Base-by-base conservation (phyloP, 805 yeast species). In the Priceomyces fermenticarens region DNA sequence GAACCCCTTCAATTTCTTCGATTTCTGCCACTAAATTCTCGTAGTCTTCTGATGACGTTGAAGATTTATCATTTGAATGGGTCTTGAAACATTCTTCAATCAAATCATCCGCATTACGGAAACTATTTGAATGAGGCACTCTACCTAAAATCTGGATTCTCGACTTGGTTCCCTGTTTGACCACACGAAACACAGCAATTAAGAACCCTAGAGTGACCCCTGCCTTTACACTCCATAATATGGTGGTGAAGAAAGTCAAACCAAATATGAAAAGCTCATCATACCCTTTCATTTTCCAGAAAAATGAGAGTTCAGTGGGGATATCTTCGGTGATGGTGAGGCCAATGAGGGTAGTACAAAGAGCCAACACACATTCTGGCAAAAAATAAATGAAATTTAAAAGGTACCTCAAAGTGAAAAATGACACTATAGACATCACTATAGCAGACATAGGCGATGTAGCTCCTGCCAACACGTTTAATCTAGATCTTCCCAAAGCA, bases 121-220 rank as follows among this genome's bases (percentile, higher is more conserved):
- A 86, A 4, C 72, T 72, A 35, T 72, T 67, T 3, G 55, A 47
- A 31, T 53, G 41, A 6, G 70, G 67, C 15, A 57, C 50, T 42
- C 93, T 70, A 2, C 89, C 88, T 46, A 88, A 66, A 36, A 90
- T 85, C 58, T 88, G 96, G 44, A 89, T 87, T 47, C 95, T 72
- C 2, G 96, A 89, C 41, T 76, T 71, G 0, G 96, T 81, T 1
- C 95, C 82, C 55, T 87, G 88, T 48, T 79, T 84, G 25, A 89
- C 76, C 11, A 65, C 53, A 12, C 69, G 43, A 9, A 64, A 49
- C 14, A 67, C 55, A 0, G 73, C 67, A 17, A 68, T 46, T 12
- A 59, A 49, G 7, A 64, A 53, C 0, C 74, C 74, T 14, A 65
- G 39, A 3, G 58, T 42, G 2, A 68, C 62, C 5, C 73, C 74